phyloP scores from a whole-genome alignment of 2,329 filamentous ascomycete genomes.

The Aspergillus viridinutans region DNA sequence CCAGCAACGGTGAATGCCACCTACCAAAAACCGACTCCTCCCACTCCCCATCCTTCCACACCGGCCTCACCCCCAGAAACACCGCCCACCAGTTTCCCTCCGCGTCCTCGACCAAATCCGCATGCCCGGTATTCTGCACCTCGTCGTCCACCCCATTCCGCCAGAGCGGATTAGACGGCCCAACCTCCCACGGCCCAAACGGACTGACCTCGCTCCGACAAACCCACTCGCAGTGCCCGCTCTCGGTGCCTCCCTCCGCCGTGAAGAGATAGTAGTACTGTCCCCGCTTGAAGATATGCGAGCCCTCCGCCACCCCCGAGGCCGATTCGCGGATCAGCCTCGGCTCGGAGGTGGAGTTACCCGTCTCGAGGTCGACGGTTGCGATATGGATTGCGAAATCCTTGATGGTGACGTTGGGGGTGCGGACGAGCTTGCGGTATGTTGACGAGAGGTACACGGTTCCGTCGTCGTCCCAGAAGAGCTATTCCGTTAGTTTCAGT shows the following conservation, averaged over 20 bases:
- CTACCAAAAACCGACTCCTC: conserved; percentile 43
- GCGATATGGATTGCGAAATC: conserved; percentile 47
- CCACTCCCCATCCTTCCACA: conserved; percentile 24
- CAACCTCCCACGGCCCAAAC: conserved; percentile 61
- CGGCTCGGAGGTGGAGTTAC: conserved; percentile 28
- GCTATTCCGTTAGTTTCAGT: conserved; percentile 25
- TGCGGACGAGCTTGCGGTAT: conserved; percentile 34
- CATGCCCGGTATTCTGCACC: conserved; percentile 50
- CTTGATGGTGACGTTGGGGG: conserved; percentile 40
- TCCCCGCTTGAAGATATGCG: conserved; percentile 52
- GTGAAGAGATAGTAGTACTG: conserved; percentile 52
- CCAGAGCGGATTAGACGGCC: conserved; percentile 56
- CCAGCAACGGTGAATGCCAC: background rate
- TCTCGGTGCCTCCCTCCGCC: conserved; percentile 55
- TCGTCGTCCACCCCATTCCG: conserved; percentile 47
- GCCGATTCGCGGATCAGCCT: conserved; percentile 43
- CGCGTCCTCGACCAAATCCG: conserved; percentile 46
- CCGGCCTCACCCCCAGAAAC: conserved; percentile 44
- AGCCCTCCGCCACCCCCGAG: conserved; percentile 48
- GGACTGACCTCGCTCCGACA: conserved; percentile 48
- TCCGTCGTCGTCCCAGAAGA: conserved; percentile 51
- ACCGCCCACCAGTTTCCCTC: conserved; percentile 48
- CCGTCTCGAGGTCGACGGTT: conserved; percentile 30
- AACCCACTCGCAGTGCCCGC: conserved; percentile 59
- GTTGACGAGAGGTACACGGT: conserved; percentile 48